Base-by-base conservation (phyloP, 2,329 filamentous ascomycete genomes). In the Sporothrix sp. region DNA sequence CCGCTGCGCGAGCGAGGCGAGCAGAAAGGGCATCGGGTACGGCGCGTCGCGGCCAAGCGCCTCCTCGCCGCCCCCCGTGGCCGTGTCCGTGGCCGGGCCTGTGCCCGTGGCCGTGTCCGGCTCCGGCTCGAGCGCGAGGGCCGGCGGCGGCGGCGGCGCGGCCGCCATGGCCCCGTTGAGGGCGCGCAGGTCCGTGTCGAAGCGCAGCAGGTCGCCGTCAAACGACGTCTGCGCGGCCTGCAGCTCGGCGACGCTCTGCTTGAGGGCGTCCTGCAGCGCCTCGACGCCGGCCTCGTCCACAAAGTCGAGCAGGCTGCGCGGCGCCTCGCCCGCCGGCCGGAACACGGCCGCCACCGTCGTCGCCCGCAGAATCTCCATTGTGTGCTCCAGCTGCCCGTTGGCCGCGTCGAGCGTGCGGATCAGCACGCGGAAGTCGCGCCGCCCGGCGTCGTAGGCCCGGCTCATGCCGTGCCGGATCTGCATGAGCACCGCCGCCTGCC, bases 261-360 rank as follows among this genome's bases (percentile, higher is more conserved):
- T 85, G 58, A 90, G 71, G 5, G 78, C 76, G 53, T 82, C 72
- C 36, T 80, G 73, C 65, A 89, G 76, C 11, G 70, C 72, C 52
- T 83, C 74, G 6, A 90, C 84, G 56, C 77, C 79, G 10, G 76
- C 71, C 62, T 85, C 84, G 59, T 90, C 84, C 42, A 90, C 80
- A 66, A 90, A 90, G 61, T 90, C 84, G 55, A 85, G 73, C 54
- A 91, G 66, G 40, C 73, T 84, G 63, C 81, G 81, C 48, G 74
- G 71, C 48, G 72, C 72, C 58, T 81, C 78, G 2, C 71, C 74
- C 0, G 62, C 65, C 0, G 82, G 81, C 48, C 82, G 73, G 44
- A 88, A 79, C 3, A 74, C 71, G 27, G 72, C 67, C 53, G 87
- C 79, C 2, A 90, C 84, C 4, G 73, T 69, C 1, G 82, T 86